Evolutionary conservation across 1,139 yeast genomes (phyloP).

Genomic region (Nadsonia commutata): DNA sequence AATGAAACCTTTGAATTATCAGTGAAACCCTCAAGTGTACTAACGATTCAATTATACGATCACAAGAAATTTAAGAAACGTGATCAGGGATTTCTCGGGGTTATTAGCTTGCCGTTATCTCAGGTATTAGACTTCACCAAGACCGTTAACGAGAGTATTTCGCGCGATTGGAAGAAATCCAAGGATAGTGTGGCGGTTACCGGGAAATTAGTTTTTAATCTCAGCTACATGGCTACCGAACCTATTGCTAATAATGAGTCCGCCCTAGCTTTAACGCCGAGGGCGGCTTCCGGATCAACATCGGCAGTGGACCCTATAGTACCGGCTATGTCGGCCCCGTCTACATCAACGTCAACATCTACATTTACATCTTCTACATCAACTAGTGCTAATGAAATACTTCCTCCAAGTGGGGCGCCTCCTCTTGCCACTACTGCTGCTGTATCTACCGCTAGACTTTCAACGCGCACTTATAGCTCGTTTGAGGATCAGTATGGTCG

Average conservation of each 20-base stretch:
- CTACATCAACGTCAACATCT: slow-evolving; percentile 6
- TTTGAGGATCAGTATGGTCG: slow-evolving; percentile 95
- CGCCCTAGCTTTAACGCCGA: slow-evolving; percentile 7
- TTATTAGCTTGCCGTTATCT: slow-evolving; percentile 78
- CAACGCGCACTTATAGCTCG: slow-evolving; percentile 10
- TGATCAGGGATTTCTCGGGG: slow-evolving; percentile 98
- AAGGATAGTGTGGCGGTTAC: slow-evolving; percentile 85
- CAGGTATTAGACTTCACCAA: slow-evolving; percentile 69
- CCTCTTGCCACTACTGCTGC: slow-evolving; percentile 9
- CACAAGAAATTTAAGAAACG: slow-evolving; percentile 94
- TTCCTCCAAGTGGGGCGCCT: slow-evolving; percentile 12
- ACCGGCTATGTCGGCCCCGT: no score
- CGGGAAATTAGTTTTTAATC: slow-evolving; percentile 65
- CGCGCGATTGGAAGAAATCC: slow-evolving; percentile 81
- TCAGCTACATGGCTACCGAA: slow-evolving; percentile 48
- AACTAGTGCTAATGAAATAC: no score
- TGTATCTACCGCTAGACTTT: slow-evolving; percentile 5
- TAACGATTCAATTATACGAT: slow-evolving; percentile 90
- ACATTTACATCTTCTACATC: slow-evolving; percentile 11
- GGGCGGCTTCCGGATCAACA: slow-evolving; percentile 7
- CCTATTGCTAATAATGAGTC: slow-evolving; percentile 23
- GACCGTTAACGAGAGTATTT: slow-evolving; percentile 60
- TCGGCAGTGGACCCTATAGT: no score
- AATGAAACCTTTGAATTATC: slow-evolving; percentile 72
- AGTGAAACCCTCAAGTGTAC: slow-evolving; percentile 70